Conservation (phyloP, 2,329 filamentous ascomycete species). For the Dactylellina drechsleri region DNA sequence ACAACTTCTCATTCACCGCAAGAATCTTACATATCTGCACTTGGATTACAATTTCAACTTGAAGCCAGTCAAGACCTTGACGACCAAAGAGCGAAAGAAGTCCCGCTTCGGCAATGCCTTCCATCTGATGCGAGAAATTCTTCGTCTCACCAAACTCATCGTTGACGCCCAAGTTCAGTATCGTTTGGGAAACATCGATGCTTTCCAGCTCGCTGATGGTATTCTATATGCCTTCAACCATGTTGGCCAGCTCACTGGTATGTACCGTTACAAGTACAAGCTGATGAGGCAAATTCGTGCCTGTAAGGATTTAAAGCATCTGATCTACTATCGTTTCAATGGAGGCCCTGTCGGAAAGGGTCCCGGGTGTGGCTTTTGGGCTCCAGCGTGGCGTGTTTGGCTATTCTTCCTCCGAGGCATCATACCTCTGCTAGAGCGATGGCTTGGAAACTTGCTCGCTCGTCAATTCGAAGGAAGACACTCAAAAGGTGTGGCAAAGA, state of each 20-base stretch:
- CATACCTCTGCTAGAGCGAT: constrained; percentile 93
- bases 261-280: constrained; percentile 99
- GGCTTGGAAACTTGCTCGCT: constrained; percentile 95
- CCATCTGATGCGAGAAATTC: constrained; percentile 97
- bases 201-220: constrained; percentile 96
- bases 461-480: constrained; percentile 98
- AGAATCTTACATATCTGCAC: constrained; percentile 97
- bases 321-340: constrained; percentile 99
- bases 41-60: constrained; percentile 99
- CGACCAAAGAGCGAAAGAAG: constrained; percentile 99
- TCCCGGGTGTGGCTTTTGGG: constrained; percentile 98
- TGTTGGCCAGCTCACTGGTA: constrained; percentile 95
- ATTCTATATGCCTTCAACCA: constrained; percentile 99
- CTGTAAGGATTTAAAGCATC: constrained; percentile 98
- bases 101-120: constrained; percentile 99
- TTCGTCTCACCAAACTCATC: constrained; percentile 94
- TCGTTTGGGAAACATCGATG: constrained; percentile 95
- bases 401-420: constrained; percentile 99
- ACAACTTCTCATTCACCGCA: constrained; percentile 95
- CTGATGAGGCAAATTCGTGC: constrained; percentile 99
- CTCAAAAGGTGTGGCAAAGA: constrained; percentile 98
- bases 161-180: constrained; percentile 99
- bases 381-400: constrained; percentile 98
- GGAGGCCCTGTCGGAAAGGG: constrained; percentile 96
- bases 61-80: constrained; percentile 98